A percentile compares a stretch with the other conserved stretches of the same genome.
Evolutionary conservation across 176 grass and related monocot genomes (phyloP).

Genomic region (Otatea glauca): DNA sequence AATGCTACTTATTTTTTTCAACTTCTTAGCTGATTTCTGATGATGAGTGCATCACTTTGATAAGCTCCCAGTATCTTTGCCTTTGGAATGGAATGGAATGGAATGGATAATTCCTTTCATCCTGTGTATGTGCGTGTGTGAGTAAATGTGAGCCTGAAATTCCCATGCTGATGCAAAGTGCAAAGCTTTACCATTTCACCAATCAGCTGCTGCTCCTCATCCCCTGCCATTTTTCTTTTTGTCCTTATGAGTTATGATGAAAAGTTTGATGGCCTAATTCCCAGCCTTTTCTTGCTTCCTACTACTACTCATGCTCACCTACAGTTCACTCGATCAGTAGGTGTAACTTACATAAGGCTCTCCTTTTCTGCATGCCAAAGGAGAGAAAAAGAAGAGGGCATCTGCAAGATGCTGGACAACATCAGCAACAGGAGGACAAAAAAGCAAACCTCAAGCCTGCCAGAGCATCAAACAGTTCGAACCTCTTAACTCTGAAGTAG

Average conservation of each 20-base stretch:
- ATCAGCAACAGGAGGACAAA: conserved; percentile 42
- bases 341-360: conserved; percentile 41
- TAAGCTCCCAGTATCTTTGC: conserved; percentile 24
- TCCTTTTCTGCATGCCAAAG: conserved; percentile 45
- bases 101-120: background rate
- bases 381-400: conserved; percentile 32
- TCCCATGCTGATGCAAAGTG: conserved; percentile 49
- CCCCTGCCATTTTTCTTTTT: conserved; percentile 37
- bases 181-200: conserved; percentile 52
- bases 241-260: conserved; percentile 51
- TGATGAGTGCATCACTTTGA: conserved; percentile 5
- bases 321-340: conserved; percentile 26
- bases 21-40: background rate
- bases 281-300: background rate
- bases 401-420: conserved; percentile 56
- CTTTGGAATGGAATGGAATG: too few species aligned
- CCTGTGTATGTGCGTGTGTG: background rate
- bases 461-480: too few species aligned
- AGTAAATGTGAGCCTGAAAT: conserved; percentile 35
- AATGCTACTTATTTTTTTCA: background rate
- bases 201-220: conserved; percentile 30
- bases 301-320: background rate
- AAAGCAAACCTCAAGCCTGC: too few species aligned
- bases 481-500: too few species aligned
- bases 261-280: conserved; percentile 34